These are phyloP conservation scores for Rhypophila decipiens DNA, from an alignment of 495 filamentous ascomycete genomes.

Conservation along the genomic window DNA sequence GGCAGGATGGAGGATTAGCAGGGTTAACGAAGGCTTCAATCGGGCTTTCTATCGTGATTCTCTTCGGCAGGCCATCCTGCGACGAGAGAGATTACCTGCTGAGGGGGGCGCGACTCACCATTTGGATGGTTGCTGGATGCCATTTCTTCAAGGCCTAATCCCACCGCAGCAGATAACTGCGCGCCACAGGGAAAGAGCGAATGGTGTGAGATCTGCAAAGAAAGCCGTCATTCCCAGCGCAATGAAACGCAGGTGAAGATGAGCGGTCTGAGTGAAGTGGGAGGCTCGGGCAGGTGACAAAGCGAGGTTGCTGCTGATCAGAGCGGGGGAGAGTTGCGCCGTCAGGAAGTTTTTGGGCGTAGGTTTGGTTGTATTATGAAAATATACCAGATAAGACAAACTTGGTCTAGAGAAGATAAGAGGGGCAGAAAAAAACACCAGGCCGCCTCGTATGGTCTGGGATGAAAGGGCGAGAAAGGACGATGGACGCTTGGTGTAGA, in stretches of 20 bases:
- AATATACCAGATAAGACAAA: no score
- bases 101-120: constrained; percentile 7
- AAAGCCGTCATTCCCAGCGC: constrained; percentile 5
- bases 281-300: no score
- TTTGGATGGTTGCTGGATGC: constrained; percentile 7
- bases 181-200: constrained; percentile 10
- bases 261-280: neutral
- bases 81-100: neutral
- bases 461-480: no score
- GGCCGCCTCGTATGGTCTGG: no score
- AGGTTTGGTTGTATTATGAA: no score
- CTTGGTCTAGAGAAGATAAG: neutral
- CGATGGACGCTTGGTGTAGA: no score
- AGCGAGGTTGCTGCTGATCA: no score
- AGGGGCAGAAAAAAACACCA: neutral
- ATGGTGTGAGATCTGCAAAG: constrained; percentile 2
- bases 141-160: neutral
- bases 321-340: no score
- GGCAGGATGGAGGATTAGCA: no score
- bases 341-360: no score
- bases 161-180: neutral
- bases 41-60: neutral
- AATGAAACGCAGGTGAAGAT: neutral
- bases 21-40: neutral
- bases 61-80: neutral